These are phyloP conservation scores for Kuraishia capsulata DNA, from an alignment of 805 yeast genomes.

Conservation along the genomic window DNA sequence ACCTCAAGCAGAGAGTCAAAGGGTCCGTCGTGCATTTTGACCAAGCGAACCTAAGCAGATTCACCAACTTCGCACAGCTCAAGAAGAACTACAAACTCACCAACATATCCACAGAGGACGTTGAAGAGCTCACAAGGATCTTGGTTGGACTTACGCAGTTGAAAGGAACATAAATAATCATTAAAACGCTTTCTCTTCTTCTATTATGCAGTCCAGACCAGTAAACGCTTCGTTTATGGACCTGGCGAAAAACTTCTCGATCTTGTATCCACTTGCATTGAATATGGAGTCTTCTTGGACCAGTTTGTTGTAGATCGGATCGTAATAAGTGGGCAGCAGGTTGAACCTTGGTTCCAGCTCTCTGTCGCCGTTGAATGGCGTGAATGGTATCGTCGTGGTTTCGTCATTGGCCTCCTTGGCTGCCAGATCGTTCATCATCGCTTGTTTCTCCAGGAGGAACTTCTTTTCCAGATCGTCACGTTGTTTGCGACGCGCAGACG, in stretches of 20 bases:
- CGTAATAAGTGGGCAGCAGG: slow-evolving; percentile 35
- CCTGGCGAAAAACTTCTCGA: slow-evolving; percentile 60
- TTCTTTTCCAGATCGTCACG: slow-evolving; percentile 29
- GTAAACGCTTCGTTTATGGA: slow-evolving; percentile 82
- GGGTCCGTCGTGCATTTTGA: slow-evolving; percentile 25
- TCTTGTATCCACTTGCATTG: slow-evolving; percentile 79
- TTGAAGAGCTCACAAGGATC: slow-evolving; percentile 11
- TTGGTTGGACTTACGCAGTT: slow-evolving; percentile 18
- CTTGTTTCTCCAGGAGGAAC: slow-evolving; percentile 17
- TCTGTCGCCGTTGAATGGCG: slow-evolving; percentile 92
- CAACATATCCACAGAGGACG: slow-evolving; percentile 8
- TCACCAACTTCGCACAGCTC: slow-evolving; percentile 24
- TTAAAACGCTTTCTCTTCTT: slow-evolving; percentile 28
- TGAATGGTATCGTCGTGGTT: slow-evolving; percentile 53
- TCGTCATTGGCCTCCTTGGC: slow-evolving; percentile 17
- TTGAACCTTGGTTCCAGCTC: slow-evolving; percentile 43
- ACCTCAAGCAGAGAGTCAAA: slow-evolving; percentile 14
- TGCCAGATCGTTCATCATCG: slow-evolving; percentile 11
- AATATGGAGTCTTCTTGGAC: slow-evolving; percentile 48
- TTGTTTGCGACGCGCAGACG: slow-evolving; percentile 55
- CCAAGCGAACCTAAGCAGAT: slow-evolving; percentile 20
- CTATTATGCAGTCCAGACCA: slow-evolving; percentile 79
- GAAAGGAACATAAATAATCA: slow-evolving; percentile 10
- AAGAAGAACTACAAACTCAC: slow-evolving; percentile 20
- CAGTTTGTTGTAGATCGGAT: slow-evolving; percentile 40